Conservation (phyloP, 139 green algal species). For the Auxenochlorella protothecoides region DNA sequence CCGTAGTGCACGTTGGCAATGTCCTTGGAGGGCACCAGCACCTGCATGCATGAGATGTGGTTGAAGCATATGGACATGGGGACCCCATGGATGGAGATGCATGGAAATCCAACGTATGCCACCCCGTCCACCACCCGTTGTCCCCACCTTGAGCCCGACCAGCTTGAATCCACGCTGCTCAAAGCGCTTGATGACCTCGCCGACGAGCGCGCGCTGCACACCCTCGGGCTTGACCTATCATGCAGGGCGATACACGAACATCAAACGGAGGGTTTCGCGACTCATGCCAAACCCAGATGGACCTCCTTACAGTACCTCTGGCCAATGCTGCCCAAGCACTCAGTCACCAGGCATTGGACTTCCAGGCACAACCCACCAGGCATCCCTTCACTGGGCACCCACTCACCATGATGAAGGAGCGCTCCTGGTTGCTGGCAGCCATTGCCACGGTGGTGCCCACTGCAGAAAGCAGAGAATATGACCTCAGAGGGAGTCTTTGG, state of each 20-base stretch:
- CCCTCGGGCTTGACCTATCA: slow-evolving; percentile 43
- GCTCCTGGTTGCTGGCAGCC: slow-evolving; percentile 11
- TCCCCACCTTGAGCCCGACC: slow-evolving; percentile 45
- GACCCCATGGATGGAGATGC: not conserved
- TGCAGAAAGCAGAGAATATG: slow-evolving; percentile 1
- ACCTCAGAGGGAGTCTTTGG: no score
- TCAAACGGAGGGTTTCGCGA: not conserved
- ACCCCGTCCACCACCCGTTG: no score
- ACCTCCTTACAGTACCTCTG: no score
- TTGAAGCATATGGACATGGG: not conserved
- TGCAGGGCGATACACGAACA: not conserved
- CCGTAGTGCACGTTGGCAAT: slow-evolving; percentile 41
- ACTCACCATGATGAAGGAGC: slow-evolving; percentile 31
- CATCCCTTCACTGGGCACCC: not conserved
- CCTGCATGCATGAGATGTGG: slow-evolving; percentile 10
- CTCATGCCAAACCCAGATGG: not conserved
- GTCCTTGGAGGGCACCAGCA: slow-evolving; percentile 37
- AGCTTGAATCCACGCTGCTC: slow-evolving; percentile 58
- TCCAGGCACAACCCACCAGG: no score
- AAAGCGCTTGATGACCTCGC: slow-evolving; percentile 38
- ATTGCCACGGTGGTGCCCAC: slow-evolving; percentile 12
- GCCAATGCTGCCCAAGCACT: no score
- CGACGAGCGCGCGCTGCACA: slow-evolving; percentile 31
- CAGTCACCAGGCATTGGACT: no score
- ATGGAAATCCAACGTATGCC: no score